Percentiles rank a stretch among this genome's conserved stretches.
phyloP scores from a whole-genome alignment of 768 basidiomycete genomes.

The Coprinellus aureogranulatus region DNA sequence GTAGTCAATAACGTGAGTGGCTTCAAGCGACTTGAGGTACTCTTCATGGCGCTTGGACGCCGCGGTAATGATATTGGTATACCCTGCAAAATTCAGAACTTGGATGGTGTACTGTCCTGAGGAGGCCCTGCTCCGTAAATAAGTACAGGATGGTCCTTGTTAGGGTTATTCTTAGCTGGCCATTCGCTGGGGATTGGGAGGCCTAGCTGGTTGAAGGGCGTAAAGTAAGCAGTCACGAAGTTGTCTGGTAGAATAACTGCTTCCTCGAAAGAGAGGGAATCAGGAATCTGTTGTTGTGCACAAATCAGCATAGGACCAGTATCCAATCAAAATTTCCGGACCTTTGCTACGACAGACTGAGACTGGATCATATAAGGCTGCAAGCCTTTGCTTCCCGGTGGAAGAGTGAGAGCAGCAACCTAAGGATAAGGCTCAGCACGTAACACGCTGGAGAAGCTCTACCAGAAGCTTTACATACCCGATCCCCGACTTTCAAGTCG shows the following conservation, averaged over 20 bases:
- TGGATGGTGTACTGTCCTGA: constrained; percentile 37
- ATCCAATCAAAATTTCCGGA: constrained; percentile 31
- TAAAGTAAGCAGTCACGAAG: constrained; percentile 40
- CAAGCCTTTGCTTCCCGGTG: constrained; percentile 26
- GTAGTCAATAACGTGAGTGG: constrained; percentile 41
- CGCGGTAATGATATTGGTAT: constrained; percentile 39
- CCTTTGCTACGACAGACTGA: constrained; percentile 35
- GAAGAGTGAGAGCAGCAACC: constrained; percentile 28
- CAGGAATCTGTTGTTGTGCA: constrained; percentile 37
- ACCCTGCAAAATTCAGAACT: constrained; percentile 41
- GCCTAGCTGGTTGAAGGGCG: constrained; percentile 37
- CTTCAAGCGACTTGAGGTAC: constrained; percentile 38
- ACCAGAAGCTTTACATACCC: constrained; percentile 28
- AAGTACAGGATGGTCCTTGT: constrained; percentile 36
- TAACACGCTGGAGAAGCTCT: background rate
- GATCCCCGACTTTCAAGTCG: constrained; percentile 37
- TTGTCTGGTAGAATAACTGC: constrained; percentile 41
- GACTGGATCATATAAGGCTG: constrained; percentile 37
- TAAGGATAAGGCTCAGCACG: constrained; percentile 2
- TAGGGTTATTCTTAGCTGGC: constrained; percentile 16
- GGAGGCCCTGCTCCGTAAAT: constrained; percentile 46
- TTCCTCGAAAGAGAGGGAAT: constrained; percentile 33
- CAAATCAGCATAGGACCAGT: background rate
- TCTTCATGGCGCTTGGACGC: constrained; percentile 40
- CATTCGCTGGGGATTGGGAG: constrained; percentile 28